Conservation (phyloP, 2,329 filamentous ascomycete species). For the Apiospora rasikravindrae region DNA sequence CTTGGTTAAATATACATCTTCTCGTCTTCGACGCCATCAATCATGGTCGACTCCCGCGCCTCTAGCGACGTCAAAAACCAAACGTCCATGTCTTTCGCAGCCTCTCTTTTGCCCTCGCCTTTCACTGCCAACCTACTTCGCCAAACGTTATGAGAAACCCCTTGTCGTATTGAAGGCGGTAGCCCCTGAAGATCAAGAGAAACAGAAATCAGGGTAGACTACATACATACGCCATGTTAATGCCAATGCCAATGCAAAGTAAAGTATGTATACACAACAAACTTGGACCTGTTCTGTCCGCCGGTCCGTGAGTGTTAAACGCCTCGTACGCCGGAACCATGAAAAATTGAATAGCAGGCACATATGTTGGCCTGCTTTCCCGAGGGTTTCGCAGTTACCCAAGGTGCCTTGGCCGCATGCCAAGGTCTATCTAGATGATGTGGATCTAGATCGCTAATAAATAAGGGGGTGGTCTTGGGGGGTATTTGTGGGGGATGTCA, state of each 20-base stretch:
- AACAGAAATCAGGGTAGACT: neutral
- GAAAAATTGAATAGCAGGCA: neutral
- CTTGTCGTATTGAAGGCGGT: neutral
- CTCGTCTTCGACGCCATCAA: slow-evolving; percentile 11
- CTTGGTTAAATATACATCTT: slow-evolving; percentile 17
- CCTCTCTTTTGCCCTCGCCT: neutral
- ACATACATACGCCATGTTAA: slow-evolving; percentile 17
- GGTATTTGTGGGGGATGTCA: neutral
- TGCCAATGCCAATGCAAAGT: slow-evolving; percentile 25
- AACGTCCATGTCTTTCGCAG: neutral
- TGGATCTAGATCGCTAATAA: slow-evolving; percentile 1
- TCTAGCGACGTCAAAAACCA: slow-evolving; percentile 4
- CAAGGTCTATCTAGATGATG: slow-evolving; percentile 7
- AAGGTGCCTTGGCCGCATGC: neutral
- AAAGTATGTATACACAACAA: slow-evolving; percentile 12
- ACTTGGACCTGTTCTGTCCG: slow-evolving; percentile 7
- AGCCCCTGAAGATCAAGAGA: neutral
- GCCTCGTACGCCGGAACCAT: slow-evolving; percentile 10
- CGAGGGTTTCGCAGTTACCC: neutral
- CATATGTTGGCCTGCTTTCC: neutral
- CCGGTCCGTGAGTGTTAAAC: slow-evolving; percentile 12
- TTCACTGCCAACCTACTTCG: slow-evolving; percentile 10
- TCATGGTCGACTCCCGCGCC: neutral
- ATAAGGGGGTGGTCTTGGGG: neutral
- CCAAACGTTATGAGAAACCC: slow-evolving; percentile 3